Evolutionary conservation across 2,329 filamentous ascomycete species (phyloP).

Genomic region (Tolypocladium sp.): DNA sequence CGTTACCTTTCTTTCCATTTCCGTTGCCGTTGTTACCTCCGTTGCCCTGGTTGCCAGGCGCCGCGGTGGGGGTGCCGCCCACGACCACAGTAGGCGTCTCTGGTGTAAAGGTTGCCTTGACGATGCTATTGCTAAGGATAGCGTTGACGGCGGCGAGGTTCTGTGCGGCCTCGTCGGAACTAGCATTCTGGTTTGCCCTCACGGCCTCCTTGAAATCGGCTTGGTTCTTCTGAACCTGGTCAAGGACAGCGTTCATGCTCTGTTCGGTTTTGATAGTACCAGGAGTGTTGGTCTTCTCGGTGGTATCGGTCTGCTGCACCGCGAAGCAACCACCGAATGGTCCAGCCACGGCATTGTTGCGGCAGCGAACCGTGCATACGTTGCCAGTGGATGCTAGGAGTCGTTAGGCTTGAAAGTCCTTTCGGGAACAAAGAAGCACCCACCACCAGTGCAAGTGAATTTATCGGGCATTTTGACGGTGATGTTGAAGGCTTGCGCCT

Average conservation of each 20-base stretch:
- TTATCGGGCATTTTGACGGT: slow-evolving; percentile 41
- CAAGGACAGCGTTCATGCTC: slow-evolving; percentile 31
- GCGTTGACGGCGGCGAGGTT: slow-evolving; percentile 28
- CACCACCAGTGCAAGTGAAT: slow-evolving; percentile 41
- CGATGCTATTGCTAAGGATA: slow-evolving; percentile 19
- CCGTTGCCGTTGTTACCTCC: slow-evolving; percentile 3
- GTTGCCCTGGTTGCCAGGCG: slow-evolving; percentile 6
- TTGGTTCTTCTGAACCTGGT: slow-evolving; percentile 41
- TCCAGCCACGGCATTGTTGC: slow-evolving; percentile 47
- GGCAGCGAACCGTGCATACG: slow-evolving; percentile 49
- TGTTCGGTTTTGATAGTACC: slow-evolving; percentile 36
- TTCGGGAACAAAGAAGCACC: slow-evolving; percentile 6
- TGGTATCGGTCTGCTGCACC: slow-evolving; percentile 42
- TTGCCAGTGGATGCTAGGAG: slow-evolving; percentile 42
- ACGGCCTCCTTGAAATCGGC: slow-evolving; percentile 34
- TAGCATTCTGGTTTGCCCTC: slow-evolving; percentile 33
- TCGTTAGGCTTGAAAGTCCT: not conserved
- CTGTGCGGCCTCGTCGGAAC: slow-evolving; percentile 14
- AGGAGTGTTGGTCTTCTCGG: slow-evolving; percentile 31
- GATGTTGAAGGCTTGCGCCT: slow-evolving; percentile 47
- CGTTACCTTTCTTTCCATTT: slow-evolving; percentile 1
- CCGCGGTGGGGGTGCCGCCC: not conserved
- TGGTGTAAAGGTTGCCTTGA: slow-evolving; percentile 18
- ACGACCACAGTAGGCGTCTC: slow-evolving; percentile 19
- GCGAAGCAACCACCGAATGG: slow-evolving; percentile 51